phyloP scores from a whole-genome alignment of 2,329 filamentous ascomycete genomes.

The Fusarium pseudocircinatum region DNA sequence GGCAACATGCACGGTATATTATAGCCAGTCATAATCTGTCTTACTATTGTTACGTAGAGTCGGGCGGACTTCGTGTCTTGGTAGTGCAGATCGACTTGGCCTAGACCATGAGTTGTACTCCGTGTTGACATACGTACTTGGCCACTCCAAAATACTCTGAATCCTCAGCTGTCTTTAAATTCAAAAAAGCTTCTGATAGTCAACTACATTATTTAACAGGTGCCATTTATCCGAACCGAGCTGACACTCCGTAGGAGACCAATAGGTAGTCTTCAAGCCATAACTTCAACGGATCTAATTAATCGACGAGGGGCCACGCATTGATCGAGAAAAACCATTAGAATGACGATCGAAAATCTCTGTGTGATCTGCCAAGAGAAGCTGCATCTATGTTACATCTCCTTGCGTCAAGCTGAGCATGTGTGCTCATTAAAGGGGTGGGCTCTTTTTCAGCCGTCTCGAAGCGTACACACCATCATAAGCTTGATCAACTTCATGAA shows the following conservation, averaged over 20 bases:
- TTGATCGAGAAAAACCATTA: fast-evolving
- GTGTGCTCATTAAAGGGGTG: background rate
- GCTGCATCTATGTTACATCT: fast-evolving
- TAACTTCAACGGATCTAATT: background rate
- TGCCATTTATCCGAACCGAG: background rate
- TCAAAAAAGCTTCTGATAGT: fast-evolving
- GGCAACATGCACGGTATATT: background rate
- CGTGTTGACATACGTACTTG: background rate
- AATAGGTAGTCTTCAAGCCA: background rate
- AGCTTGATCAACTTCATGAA: background rate
- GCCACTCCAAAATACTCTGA: too few species aligned
- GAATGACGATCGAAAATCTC: background rate
- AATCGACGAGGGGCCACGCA: background rate
- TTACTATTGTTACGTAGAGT: too few species aligned
- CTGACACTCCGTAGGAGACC: background rate
- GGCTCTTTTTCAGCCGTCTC: too few species aligned
- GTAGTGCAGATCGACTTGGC: background rate
- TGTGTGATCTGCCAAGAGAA: background rate
- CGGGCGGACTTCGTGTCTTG: background rate
- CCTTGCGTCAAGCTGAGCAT: background rate
- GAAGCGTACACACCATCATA: fast-evolving
- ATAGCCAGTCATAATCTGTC: fast-evolving
- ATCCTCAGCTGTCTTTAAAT: too few species aligned
- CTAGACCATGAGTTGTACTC: background rate
- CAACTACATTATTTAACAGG: fast-evolving